phyloP scores from a whole-genome alignment of 331 rosid genomes.

The Malus hybrid region DNA sequence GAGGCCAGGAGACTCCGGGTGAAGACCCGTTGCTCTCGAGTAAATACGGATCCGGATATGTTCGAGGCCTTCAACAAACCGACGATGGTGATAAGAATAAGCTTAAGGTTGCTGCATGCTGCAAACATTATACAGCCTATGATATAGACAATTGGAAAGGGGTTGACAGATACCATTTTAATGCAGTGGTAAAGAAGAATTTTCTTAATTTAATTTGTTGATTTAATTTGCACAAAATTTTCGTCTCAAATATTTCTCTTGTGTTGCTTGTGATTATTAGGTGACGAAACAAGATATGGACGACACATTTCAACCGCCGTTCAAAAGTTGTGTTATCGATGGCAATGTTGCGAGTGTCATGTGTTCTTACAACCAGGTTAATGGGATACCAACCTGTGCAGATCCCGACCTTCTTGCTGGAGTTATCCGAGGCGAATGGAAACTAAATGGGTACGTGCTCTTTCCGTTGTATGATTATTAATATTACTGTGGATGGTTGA shows the following conservation, averaged over 20 bases:
- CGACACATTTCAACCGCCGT: conserved; percentile 95
- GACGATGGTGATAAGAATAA: conserved; percentile 49
- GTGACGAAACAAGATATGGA: conserved; percentile 88
- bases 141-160: conserved; percentile 98
- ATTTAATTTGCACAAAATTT: not conserved
- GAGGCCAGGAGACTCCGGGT: conserved; percentile 96
- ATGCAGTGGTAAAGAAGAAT: conserved; percentile 62
- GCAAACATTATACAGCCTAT: conserved; percentile 96
- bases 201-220: not conserved
- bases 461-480: not conserved
- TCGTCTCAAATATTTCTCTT: not conserved
- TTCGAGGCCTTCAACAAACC: conserved; percentile 72
- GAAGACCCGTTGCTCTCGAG: conserved; percentile 93
- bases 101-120: conserved; percentile 98
- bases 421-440: conserved; percentile 85
- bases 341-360: conserved; percentile 99
- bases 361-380: conserved; percentile 95
- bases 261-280: conserved; percentile 18
- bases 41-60: conserved; percentile 72
- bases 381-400: conserved; percentile 95
- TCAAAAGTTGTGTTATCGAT: conserved; percentile 95
- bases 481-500: not conserved
- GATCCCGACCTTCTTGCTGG: conserved; percentile 93
- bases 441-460: conserved; percentile 69
- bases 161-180: conserved; percentile 64